These are phyloP conservation scores for Psilocybe subaeruginosa DNA, from an alignment of 768 basidiomycete species.

Conservation along the genomic window DNA sequence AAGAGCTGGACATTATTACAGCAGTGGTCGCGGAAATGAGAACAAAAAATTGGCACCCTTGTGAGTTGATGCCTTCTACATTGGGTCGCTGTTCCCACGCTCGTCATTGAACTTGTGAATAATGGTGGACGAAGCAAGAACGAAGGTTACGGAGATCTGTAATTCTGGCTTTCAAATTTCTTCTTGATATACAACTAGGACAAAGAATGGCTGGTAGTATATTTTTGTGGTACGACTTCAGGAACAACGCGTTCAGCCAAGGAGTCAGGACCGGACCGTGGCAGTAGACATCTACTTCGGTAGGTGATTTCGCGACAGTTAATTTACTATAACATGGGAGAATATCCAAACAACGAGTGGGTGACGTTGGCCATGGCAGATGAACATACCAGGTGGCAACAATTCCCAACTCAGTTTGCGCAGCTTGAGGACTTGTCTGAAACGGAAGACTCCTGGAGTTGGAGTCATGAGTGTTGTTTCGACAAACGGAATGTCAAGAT, in stretches of 20 bases:
- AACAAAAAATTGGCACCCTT: conserved; percentile 1
- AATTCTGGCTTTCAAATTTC: background rate
- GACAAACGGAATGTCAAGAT: background rate
- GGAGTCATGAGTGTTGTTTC: background rate
- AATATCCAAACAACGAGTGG: background rate
- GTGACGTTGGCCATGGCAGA: conserved; percentile 1
- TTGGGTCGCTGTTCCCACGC: conserved; percentile 10
- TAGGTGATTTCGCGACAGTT: background rate
- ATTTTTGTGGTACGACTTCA: background rate
- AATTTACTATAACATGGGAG: background rate
- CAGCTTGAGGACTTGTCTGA: background rate
- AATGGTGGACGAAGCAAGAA: too few species aligned
- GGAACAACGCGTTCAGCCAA: too few species aligned
- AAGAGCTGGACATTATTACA: conserved; percentile 40
- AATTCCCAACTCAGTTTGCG: background rate
- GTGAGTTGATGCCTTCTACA: background rate
- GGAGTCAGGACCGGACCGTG: background rate
- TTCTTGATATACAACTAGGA: background rate
- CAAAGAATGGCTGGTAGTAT: background rate
- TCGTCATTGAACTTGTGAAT: too few species aligned
- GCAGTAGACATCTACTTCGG: background rate
- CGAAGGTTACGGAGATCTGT: background rate
- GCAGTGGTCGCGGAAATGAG: background rate
- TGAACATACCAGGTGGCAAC: background rate
- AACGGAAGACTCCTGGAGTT: background rate